Percentiles rank a stretch among this genome's conserved stretches.
These are phyloP conservation scores for Durotheca rogersii DNA, from an alignment of 495 filamentous ascomycete genomes.

Conservation along the genomic window DNA sequence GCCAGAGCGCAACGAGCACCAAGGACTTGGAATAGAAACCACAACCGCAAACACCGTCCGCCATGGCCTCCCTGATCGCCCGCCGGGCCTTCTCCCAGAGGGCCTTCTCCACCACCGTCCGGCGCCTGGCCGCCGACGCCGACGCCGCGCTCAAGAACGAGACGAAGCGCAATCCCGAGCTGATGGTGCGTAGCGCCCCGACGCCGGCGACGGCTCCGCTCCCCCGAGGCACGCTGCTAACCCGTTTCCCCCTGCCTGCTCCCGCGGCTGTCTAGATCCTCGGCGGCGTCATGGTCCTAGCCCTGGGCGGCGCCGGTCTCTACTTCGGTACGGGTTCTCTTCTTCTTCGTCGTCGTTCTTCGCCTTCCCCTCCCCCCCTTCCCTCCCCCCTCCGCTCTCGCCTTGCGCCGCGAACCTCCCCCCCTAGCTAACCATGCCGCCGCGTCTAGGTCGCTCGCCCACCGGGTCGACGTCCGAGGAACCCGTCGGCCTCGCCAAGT, in stretches of 20 bases:
- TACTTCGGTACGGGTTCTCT: slow-evolving; percentile 61
- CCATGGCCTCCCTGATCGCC: slow-evolving; percentile 51
- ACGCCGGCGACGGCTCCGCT: too few species aligned
- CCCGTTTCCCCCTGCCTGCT: too few species aligned
- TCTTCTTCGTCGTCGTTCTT: slow-evolving; percentile 19
- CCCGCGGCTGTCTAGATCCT: slow-evolving; percentile 63
- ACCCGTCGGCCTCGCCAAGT: slow-evolving; percentile 67
- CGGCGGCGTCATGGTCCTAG: slow-evolving; percentile 85
- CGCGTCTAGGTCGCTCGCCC: slow-evolving; percentile 69
- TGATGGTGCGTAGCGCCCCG: slow-evolving; percentile 46
- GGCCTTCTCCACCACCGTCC: slow-evolving; percentile 46
- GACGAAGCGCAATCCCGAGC: slow-evolving; percentile 55
- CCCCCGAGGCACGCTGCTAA: too few species aligned
- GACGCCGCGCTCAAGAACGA: slow-evolving; percentile 49
- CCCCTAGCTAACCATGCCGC: slow-evolving; percentile 23
- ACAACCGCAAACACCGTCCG: slow-evolving; percentile 11
- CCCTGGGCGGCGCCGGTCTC: slow-evolving; percentile 84
- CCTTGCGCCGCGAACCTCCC: neutral
- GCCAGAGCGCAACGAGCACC: neutral
- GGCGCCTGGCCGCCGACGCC: slow-evolving; percentile 43
- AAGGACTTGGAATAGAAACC: neutral
- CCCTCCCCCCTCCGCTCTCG: neutral
- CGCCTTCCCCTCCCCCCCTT: neutral
- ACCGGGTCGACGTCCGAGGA: slow-evolving; percentile 82
- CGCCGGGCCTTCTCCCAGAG: slow-evolving; percentile 41